Conservation (phyloP, 805 yeast genomes). For the Barnettozyma salicaria region DNA sequence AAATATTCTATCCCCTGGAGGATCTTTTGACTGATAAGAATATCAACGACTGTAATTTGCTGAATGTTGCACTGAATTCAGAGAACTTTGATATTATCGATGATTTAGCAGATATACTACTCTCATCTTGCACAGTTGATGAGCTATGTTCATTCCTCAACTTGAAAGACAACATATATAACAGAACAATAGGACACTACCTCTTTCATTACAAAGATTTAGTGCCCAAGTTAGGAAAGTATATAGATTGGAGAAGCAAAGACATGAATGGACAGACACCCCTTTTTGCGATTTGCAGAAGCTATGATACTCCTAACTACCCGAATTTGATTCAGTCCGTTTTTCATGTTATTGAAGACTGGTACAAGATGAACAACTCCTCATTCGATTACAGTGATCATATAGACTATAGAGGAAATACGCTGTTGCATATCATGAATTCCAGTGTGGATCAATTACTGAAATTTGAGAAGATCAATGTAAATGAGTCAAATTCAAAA, state of each 20-base stretch:
- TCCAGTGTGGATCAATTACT: slow-evolving; percentile 41
- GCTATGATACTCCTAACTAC: slow-evolving; percentile 74
- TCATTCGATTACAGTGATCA: slow-evolving; percentile 52
- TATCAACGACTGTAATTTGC: slow-evolving; percentile 46
- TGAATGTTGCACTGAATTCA: slow-evolving; percentile 55
- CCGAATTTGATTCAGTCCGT: slow-evolving; percentile 40
- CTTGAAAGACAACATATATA: slow-evolving; percentile 38
- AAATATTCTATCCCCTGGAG: slow-evolving; percentile 51
- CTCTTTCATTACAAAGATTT: slow-evolving; percentile 51
- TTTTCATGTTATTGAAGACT: slow-evolving; percentile 37
- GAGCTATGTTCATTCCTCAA: slow-evolving; percentile 49
- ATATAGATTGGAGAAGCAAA: slow-evolving; percentile 60
- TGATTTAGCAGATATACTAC: slow-evolving; percentile 41
- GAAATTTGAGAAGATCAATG: slow-evolving; percentile 33
- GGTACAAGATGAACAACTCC: slow-evolving; percentile 32
- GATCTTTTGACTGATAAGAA: slow-evolving; percentile 62
- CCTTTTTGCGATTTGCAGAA: slow-evolving; percentile 62
- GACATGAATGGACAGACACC: slow-evolving; percentile 76
- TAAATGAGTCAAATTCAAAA: slow-evolving; percentile 56
- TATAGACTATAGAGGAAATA: slow-evolving; percentile 66
- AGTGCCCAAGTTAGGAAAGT: slow-evolving; percentile 47
- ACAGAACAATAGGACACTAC: slow-evolving; percentile 70
- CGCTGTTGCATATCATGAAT: slow-evolving; percentile 66
- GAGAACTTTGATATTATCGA: slow-evolving; percentile 42
- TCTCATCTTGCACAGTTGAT: slow-evolving; percentile 33